A percentile compares a stretch with the other conserved stretches of the same genome.
These are phyloP conservation scores for Xylaria intraflava DNA, from an alignment of 495 filamentous ascomycete genomes.

Conservation along the genomic window DNA sequence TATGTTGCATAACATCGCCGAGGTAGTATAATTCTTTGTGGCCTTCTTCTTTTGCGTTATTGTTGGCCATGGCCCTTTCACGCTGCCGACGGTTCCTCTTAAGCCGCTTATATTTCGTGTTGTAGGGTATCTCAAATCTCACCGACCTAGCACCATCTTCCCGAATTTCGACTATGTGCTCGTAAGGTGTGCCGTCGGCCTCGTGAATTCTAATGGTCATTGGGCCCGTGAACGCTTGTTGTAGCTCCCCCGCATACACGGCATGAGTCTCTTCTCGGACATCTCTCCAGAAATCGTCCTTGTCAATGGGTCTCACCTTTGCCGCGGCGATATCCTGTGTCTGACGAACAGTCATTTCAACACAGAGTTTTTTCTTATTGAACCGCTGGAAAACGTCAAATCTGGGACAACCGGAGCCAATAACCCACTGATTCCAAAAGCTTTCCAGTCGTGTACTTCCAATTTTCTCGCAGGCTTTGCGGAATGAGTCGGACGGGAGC, in stretches of 20 bases:
- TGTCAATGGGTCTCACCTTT: slow-evolving; percentile 41
- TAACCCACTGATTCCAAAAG: slow-evolving; percentile 92
- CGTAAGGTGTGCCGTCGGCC: slow-evolving; percentile 96
- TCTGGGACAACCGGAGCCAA: slow-evolving; percentile 76
- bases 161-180: slow-evolving; percentile 94
- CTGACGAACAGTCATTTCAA: slow-evolving; percentile 88
- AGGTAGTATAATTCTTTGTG: slow-evolving; percentile 90
- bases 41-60: slow-evolving; percentile 53
- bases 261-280: slow-evolving; percentile 67
- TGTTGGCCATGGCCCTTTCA: slow-evolving; percentile 60
- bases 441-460: slow-evolving; percentile 75
- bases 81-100: slow-evolving; percentile 86
- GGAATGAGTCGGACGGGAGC: slow-evolving; percentile 67
- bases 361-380: slow-evolving; percentile 94
- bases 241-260: slow-evolving; percentile 62
- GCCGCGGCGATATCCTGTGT: slow-evolving; percentile 46
- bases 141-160: slow-evolving; percentile 60
- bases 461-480: slow-evolving; percentile 75
- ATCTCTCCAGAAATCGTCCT: slow-evolving; percentile 72
- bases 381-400: slow-evolving; percentile 82
- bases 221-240: slow-evolving; percentile 81
- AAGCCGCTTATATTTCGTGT: slow-evolving; percentile 97
- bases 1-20: slow-evolving; percentile 79
- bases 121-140: slow-evolving; percentile 88
- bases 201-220: slow-evolving; percentile 99